Base-by-base conservation (phyloP, 1,284 basidiomycete genomes). In the Agroathelia rolfsii region DNA sequence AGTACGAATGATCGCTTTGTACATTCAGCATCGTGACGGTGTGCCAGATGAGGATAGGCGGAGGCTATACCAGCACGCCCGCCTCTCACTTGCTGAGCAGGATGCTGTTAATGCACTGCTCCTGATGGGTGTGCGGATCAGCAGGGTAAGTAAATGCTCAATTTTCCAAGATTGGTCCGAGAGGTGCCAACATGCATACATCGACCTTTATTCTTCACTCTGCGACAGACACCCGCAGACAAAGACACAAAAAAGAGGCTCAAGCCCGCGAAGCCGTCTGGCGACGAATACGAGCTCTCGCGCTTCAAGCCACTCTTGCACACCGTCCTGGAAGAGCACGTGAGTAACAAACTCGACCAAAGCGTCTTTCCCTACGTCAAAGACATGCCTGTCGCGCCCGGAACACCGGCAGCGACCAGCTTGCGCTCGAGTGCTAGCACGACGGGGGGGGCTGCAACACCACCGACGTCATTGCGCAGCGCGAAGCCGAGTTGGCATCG, bases 41-140 rank as follows among this genome's bases (percentile, higher is more conserved):
- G 94, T 98, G 6, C 92, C 94, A 12, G 94, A 97, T 38, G 95
- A 98, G 52, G 95, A 99, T 59, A 76, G 89, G 36, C 75, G 92
- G 41, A 67, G 95, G 37, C 59, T 99, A 38, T 98, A 94, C 55
- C 93, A 97, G 54, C 95, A 99, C 53, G 95, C 95, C n/a, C 69
- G 89, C 20, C 61, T 99, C 28, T 74, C 76, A 3, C 59, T 93
- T 34, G 71, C 85, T 14, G 95, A 99, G 52, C 92, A 95, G 62
- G 94, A 97, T 49, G 86, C 90, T 19, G 72, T 97, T 28, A 93
- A 96, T 56, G 85, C 92, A 23, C 62, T 98, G 37, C 65, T 76
- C 4, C 72, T 84, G 47, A 62, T 98, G 21, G 95, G 95, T 14
- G 73, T 78, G 4, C 78, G 87, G 38, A 80, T 98, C 30, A 77